A percentile compares a stretch with the other conserved stretches of the same genome.
phyloP scores from a whole-genome alignment of 108 stramenopile species.

The Cyclotella baltica region DNA sequence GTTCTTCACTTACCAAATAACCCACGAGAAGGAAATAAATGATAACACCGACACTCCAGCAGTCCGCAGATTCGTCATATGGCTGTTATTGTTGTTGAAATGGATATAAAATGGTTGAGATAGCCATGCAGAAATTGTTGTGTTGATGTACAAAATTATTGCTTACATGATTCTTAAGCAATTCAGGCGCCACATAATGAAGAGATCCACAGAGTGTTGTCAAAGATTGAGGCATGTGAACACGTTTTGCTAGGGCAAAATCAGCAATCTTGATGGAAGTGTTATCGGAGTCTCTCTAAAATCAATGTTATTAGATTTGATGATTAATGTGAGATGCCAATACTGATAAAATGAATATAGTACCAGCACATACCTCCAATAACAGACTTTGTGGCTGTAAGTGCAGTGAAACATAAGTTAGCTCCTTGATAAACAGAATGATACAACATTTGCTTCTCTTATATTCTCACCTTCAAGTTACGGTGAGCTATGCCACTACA shows the following conservation, averaged over 20 bases:
- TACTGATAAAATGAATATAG: constrained; percentile 1
- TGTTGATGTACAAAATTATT: not conserved
- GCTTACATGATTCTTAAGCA: constrained; percentile 58
- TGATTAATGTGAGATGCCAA: not conserved
- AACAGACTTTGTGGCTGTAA: constrained; percentile 91
- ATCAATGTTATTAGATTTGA: constrained; percentile 17
- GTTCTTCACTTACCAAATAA: constrained; percentile 41
- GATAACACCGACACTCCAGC: constrained; percentile 96
- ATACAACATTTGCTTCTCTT: not conserved
- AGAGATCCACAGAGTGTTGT: constrained; percentile 89
- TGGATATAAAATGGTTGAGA: not conserved
- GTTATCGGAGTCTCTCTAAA: constrained; percentile 80
- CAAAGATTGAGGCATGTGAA: constrained; percentile 81
- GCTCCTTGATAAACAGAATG: not conserved
- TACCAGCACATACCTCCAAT: constrained; percentile 55
- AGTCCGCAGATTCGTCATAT: constrained; percentile 87
- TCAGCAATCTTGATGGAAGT: constrained; percentile 84
- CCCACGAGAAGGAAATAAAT: constrained; percentile 91
- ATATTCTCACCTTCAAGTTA: constrained; percentile 75
- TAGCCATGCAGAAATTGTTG: not conserved
- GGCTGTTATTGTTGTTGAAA: constrained; percentile 43
- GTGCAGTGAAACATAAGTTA: constrained; percentile 21
- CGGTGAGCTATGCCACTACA: constrained; percentile 85
- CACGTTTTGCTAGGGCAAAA: constrained; percentile 93
- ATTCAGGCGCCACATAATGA: constrained; percentile 81